Evolutionary conservation across 1,284 basidiomycete species (phyloP), one percentile per base, ranked within the genome.

Genomic region (Boletus sp.): DNA sequence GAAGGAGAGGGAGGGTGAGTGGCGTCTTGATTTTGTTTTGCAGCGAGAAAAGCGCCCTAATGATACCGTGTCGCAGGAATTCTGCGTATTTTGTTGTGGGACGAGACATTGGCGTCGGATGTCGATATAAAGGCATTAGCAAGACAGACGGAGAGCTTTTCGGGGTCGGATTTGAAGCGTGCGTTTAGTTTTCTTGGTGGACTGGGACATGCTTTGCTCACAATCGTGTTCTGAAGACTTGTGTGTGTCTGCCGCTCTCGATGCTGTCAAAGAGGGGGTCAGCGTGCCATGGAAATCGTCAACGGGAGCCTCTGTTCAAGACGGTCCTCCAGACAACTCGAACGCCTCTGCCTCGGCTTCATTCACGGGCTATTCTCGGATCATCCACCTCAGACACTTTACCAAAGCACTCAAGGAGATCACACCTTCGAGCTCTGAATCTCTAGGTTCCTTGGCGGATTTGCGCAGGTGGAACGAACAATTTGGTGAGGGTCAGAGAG

Each of bases 121-220:
- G 73, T 94, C 3, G 81, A 89, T 58, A 62, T 88, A 5, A 70
- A 73, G 38, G 62, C 64, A 20, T 68, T 94, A 19, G 88, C 89
- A 3, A 79, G 77, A 62, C 77, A 81, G 60, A 93, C 92, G 0
- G 88, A 90, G 45, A 81, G 80, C 49, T 95, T 92, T 69, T 94
- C 92, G 45, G 92, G 92, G 14, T 93, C 90, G n/a, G 92, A 95
- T 66, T 72, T 95, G 49, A 94, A 94, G 67, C 90, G 92, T 94
- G 55, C 66, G 89, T 75, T 1, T 27, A 19, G 17, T 7, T 46
- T 34, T 48, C 35, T 46, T 32, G 8, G 19, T 16, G 32, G 20
- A 37, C 22, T 33, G 20, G 30, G 44, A 44, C 33, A 5, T 20
- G 40, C 16, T 30, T 50, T 51, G 53, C 61, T 56, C 29, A 58